Conservation (phyloP, 306 rosid species). For the Benincasa hispida region DNA sequence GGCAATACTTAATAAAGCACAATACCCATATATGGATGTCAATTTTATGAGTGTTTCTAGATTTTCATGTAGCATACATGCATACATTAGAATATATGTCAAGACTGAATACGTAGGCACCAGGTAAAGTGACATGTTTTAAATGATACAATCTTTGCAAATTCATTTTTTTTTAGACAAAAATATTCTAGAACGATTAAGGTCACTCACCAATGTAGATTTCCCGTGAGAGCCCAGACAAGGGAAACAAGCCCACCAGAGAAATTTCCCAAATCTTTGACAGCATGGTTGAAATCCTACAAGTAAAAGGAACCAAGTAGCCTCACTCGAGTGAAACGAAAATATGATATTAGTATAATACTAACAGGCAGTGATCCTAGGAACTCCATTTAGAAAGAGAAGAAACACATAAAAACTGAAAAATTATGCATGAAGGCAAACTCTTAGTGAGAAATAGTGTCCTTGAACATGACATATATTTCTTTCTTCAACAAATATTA, state of each 20-base stretch:
- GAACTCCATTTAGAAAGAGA: no score
- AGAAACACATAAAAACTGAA: no score
- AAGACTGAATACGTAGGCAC: not conserved
- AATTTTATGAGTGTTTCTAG: not conserved
- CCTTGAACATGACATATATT: no score
- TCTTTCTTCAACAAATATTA: no score
- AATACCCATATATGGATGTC: not conserved
- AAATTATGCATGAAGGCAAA: no score
- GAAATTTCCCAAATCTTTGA: constrained; percentile 51
- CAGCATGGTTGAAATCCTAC: constrained; percentile 66
- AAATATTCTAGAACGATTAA: constrained; percentile 12
- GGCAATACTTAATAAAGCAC: not conserved
- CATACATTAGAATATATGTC: not conserved
- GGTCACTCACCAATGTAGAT: constrained; percentile 76
- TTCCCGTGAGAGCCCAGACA: constrained; percentile 99
- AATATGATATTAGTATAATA: not conserved
- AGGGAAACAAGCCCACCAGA: constrained; percentile 97
- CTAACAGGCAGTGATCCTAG: not conserved
- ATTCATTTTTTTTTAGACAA: constrained; percentile 8
- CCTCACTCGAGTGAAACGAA: not conserved
- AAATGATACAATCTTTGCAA: not conserved
- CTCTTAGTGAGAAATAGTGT: no score
- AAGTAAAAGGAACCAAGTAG: constrained; percentile 13
- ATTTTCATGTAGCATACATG: not conserved
- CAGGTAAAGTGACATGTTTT: not conserved